Percentiles rank a stretch among this genome's conserved stretches.
phyloP scores from a whole-genome alignment of 2,329 filamentous ascomycete genomes.

The Neonectria punicea region DNA sequence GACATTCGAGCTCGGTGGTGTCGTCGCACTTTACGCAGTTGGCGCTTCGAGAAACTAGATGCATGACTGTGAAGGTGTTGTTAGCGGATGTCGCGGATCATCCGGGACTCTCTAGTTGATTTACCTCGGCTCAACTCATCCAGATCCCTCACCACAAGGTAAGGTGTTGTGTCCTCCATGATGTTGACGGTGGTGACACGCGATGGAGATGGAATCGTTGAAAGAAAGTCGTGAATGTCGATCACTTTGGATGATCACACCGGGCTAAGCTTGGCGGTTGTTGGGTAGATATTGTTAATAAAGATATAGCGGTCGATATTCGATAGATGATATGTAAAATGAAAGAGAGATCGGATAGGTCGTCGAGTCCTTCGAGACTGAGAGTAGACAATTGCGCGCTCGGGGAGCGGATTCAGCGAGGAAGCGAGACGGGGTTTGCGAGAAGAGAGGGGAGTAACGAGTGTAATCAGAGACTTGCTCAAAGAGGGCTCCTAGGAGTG shows the following conservation, averaged over 20 bases:
- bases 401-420: conserved; percentile 27
- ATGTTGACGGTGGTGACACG: conserved; percentile 12
- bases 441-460: conserved; percentile 51
- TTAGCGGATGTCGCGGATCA: conserved; percentile 19
- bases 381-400: conserved; percentile 18
- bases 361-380: conserved; percentile 12
- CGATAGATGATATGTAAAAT: conserved; percentile 21
- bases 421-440: conserved; percentile 16
- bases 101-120: conserved; percentile 16
- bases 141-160: conserved; percentile 43
- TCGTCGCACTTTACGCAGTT: conserved; percentile 60
- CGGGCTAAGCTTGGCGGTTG: conserved; percentile 26
- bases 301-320: conserved; percentile 23
- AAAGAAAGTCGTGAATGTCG: conserved; percentile 29
- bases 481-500: conserved; percentile 44
- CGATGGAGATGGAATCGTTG: conserved; percentile 22
- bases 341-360: conserved; percentile 18
- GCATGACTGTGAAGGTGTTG: conserved; percentile 40
- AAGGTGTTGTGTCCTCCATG: conserved; percentile 36
- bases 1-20: conserved; percentile 55
- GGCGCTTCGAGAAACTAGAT: conserved; percentile 53
- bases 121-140: conserved; percentile 46
- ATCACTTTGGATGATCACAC: conserved; percentile 40
- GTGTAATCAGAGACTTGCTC: conserved; percentile 61
- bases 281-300: conserved; percentile 28